phyloP scores from a whole-genome alignment of 2,329 filamentous ascomycete genomes.

The Aspergillus terreus region DNA sequence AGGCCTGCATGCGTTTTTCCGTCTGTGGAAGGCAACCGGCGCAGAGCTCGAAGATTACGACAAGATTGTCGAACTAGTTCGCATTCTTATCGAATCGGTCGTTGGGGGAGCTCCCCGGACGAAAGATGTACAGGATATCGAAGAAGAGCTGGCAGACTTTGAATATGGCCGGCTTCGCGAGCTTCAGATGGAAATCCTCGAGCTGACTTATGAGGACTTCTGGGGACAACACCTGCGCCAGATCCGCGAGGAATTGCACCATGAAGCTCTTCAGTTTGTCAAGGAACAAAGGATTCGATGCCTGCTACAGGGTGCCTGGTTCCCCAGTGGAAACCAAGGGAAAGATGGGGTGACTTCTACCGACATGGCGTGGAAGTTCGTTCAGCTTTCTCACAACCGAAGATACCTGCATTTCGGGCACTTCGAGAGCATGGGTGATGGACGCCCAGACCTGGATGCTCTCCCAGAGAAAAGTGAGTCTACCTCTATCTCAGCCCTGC shows the following conservation, averaged over 20 bases:
- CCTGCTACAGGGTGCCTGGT: constrained; percentile 86
- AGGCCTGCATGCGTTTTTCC: constrained; percentile 80
- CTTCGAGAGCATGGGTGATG: constrained; percentile 63
- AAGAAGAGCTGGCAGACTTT: constrained; percentile 82
- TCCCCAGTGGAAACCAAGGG: constrained; percentile 55
- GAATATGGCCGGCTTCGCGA: constrained; percentile 75
- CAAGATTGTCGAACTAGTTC: constrained; percentile 86
- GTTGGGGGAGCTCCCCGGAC: constrained; percentile 77
- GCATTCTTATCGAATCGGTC: constrained; percentile 85
- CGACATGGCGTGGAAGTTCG: constrained; percentile 67
- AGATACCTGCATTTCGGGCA: constrained; percentile 87
- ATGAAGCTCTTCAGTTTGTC: constrained; percentile 91
- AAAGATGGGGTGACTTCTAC: constrained; percentile 39
- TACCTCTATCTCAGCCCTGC: not conserved
- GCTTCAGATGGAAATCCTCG: constrained; percentile 88
- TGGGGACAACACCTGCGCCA: constrained; percentile 89
- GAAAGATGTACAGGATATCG: constrained; percentile 80
- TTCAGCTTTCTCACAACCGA: constrained; percentile 84
- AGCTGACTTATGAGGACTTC: constrained; percentile 86
- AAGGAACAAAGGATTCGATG: constrained; percentile 95
- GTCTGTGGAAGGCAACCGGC: constrained; percentile 86
- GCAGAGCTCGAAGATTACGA: constrained; percentile 84
- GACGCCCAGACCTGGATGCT: constrained; percentile 68
- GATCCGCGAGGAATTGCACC: constrained; percentile 84
- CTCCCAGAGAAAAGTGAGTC: constrained; percentile 67